Conservation (phyloP, 1,284 basidiomycete species). For the Ganoderma leucocontextum region DNA sequence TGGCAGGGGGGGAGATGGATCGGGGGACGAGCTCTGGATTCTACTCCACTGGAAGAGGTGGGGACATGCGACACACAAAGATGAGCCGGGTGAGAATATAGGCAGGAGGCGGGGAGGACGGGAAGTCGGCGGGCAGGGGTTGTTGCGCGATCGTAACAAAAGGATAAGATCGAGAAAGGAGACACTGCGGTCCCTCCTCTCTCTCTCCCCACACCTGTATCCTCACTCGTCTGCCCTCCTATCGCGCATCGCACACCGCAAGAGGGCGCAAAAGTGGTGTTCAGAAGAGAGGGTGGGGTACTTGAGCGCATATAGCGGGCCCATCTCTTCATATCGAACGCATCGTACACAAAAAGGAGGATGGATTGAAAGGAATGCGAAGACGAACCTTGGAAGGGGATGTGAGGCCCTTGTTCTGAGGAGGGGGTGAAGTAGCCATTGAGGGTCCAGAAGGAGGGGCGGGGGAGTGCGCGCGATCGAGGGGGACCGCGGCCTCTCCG, state of each 20-base stretch:
- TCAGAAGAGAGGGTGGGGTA: not conserved
- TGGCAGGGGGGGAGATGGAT: not conserved
- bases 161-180: not conserved
- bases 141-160: too few relatives aligned
- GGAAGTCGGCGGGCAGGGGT: not conserved
- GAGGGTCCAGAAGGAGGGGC: slow-evolving; percentile 22
- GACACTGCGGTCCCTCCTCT: not conserved
- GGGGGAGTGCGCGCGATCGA: slow-evolving; percentile 39
- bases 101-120: not conserved
- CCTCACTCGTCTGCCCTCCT: not conserved
- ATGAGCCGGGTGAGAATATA: not conserved
- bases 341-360: not conserved
- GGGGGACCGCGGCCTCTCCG: slow-evolving; percentile 35
- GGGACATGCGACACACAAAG: not conserved
- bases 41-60: not conserved
- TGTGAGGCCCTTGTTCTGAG: slow-evolving; percentile 50
- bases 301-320: not conserved
- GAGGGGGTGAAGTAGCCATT: slow-evolving; percentile 35
- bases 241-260: not conserved
- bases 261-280: not conserved
- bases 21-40: not conserved
- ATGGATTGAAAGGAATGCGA: not conserved
- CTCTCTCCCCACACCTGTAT: not conserved
- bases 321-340: not conserved
- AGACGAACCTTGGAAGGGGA: slow-evolving; percentile 72